These are phyloP conservation scores for Niebla homalea DNA, from an alignment of 495 filamentous ascomycete species.

Conservation along the genomic window DNA sequence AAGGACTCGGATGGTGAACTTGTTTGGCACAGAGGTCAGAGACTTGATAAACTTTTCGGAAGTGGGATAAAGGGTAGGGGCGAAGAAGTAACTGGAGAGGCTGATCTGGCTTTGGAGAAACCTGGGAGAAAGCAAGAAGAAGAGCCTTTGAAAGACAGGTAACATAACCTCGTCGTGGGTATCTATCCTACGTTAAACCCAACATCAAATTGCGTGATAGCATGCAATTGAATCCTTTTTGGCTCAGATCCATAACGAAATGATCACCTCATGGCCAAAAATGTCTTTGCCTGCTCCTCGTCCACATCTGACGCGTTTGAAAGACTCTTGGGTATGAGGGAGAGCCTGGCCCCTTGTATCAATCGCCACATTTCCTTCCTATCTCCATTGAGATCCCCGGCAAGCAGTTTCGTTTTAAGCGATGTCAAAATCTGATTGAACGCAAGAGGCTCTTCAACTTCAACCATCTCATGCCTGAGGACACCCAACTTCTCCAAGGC, in stretches of 20 bases:
- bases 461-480: conserved; percentile 63
- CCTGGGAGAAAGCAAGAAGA: background rate
- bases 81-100: background rate
- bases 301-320: conserved; percentile 49
- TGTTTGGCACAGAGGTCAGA: conserved; percentile 45
- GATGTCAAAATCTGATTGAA: conserved; percentile 65
- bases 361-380: conserved; percentile 73
- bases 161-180: no score
- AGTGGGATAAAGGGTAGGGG: conserved; percentile 28
- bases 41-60: conserved; percentile 44
- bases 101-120: background rate
- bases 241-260: no score
- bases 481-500: conserved; percentile 65
- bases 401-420: conserved; percentile 59
- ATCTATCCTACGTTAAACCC: no score
- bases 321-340: conserved; percentile 53
- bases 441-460: conserved; percentile 57
- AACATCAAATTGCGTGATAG: no score
- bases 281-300: conserved; percentile 53
- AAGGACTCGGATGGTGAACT: conserved; percentile 27
- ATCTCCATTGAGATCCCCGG: conserved; percentile 65
- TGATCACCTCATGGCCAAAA: conserved; percentile 17
- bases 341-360: conserved; percentile 50
- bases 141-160: conserved; percentile 1
- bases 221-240: no score